A percentile compares a stretch with the other conserved stretches of the same genome.
Evolutionary conservation across 1,284 basidiomycete species (phyloP).

Genomic region (Naganishia sp.): DNA sequence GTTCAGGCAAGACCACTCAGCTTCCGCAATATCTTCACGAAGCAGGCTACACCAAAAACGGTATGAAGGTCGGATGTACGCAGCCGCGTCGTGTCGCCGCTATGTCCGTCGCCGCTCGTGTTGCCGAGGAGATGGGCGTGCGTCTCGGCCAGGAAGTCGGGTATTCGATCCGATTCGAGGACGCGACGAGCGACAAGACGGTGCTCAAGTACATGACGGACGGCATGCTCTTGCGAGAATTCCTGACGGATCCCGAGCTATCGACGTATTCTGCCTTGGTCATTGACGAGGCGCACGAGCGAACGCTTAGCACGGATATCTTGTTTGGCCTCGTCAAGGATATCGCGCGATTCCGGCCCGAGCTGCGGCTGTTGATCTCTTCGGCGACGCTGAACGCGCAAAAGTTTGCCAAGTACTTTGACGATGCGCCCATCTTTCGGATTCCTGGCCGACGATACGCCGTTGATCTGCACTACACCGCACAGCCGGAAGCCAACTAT

Average conservation of each 20-base stretch:
- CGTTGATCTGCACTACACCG: slow-evolving; percentile 98
- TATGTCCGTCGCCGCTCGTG: slow-evolving; percentile 98
- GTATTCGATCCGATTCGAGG: slow-evolving; percentile 98
- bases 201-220: slow-evolving; percentile 98
- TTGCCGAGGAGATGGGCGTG: slow-evolving; percentile 96
- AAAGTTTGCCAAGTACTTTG: slow-evolving; percentile 95
- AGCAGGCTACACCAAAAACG: slow-evolving; percentile 86
- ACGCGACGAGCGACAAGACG: slow-evolving; percentile 97
- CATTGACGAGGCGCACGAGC: slow-evolving; percentile 95
- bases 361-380: slow-evolving; percentile 85
- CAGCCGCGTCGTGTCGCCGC: slow-evolving; percentile 98
- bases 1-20: slow-evolving; percentile 98
- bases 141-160: slow-evolving; percentile 97
- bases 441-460: slow-evolving; percentile 96
- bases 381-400: slow-evolving; percentile 96
- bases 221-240: slow-evolving; percentile 95
- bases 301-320: slow-evolving; percentile 94
- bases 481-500: slow-evolving; percentile 96
- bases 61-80: slow-evolving; percentile 92
- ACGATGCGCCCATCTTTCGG: slow-evolving; percentile 88
- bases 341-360: slow-evolving; percentile 93
- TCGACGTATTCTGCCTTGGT: slow-evolving; percentile 89
- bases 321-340: slow-evolving; percentile 97
- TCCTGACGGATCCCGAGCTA: slow-evolving; percentile 90
- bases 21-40: slow-evolving; percentile 97